Conservation (phyloP, 2,329 filamentous ascomycete genomes). For the Pseudogymnoascus sp. region DNA sequence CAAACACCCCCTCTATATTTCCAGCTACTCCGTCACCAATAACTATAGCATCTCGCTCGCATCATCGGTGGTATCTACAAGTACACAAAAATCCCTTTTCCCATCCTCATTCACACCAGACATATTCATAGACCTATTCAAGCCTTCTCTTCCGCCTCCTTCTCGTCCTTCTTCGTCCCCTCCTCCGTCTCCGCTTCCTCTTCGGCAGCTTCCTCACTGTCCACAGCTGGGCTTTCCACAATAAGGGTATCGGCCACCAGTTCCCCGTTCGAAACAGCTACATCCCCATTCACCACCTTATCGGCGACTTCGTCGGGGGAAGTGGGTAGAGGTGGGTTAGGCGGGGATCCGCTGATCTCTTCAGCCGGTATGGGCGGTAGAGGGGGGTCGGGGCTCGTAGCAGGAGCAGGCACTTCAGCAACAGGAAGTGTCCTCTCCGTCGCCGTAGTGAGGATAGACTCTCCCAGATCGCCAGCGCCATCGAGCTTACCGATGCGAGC, state of each 20-base stretch:
- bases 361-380: background rate
- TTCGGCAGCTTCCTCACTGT: constrained; percentile 16
- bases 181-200: constrained; percentile 12
- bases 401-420: constrained; percentile 11
- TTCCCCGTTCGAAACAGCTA: background rate
- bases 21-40: background rate
- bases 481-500: constrained; percentile 55
- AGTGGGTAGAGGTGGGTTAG: constrained; percentile 13
- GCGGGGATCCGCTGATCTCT: constrained; percentile 14
- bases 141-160: background rate
- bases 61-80: constrained; percentile 8
- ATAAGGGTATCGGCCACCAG: constrained; percentile 9
- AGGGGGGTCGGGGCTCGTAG: constrained; percentile 10
- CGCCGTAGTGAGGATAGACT: background rate
- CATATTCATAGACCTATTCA: constrained; percentile 11
- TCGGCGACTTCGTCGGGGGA: background rate
- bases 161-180: background rate
- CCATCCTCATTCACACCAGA: background rate
- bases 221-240: constrained; percentile 13
- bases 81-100: background rate
- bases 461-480: constrained; percentile 59
- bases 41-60: background rate
- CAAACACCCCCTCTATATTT: constrained; percentile 2
- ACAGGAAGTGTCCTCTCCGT: background rate
- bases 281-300: background rate